Evolutionary conservation across 495 filamentous ascomycete species (phyloP).

Genomic region (Penicillium roqueforti): DNA sequence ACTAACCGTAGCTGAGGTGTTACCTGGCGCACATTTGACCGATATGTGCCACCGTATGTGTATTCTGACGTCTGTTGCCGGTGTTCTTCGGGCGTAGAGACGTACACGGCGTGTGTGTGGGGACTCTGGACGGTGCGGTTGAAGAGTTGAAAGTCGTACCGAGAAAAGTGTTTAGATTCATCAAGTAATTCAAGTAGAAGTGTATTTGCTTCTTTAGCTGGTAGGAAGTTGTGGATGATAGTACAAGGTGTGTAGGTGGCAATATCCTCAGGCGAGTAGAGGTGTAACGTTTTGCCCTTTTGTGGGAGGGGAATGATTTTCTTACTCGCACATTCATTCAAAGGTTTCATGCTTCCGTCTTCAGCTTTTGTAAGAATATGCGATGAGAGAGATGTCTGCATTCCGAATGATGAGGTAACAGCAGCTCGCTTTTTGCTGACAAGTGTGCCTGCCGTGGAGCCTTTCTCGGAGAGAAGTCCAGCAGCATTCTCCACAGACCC

Average conservation of each 20-base stretch:
- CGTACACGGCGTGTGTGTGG: slow-evolving; percentile 78
- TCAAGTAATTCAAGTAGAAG: slow-evolving; percentile 72
- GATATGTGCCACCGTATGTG: slow-evolving; percentile 71
- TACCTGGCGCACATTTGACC: slow-evolving; percentile 69
- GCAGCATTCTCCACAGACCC: slow-evolving; percentile 68
- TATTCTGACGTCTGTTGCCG: slow-evolving; percentile 69
- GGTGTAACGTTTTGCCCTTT: slow-evolving; percentile 76
- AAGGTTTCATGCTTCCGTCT: slow-evolving; percentile 25
- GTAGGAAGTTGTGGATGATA: slow-evolving; percentile 87
- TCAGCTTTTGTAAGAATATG: slow-evolving; percentile 34
- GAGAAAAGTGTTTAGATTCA: slow-evolving; percentile 70
- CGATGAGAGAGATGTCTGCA: slow-evolving; percentile 45
- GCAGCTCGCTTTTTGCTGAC: slow-evolving; percentile 30
- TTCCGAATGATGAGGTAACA: slow-evolving; percentile 18
- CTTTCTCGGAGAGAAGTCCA: slow-evolving; percentile 43
- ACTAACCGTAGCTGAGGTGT: slow-evolving; percentile 67
- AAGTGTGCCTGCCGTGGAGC: not conserved
- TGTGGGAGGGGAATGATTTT: slow-evolving; percentile 47
- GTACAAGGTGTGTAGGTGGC: slow-evolving; percentile 79
- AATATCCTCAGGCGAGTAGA: slow-evolving; percentile 76
- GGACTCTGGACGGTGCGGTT: slow-evolving; percentile 76
- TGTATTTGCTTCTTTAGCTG: slow-evolving; percentile 60
- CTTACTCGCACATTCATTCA: slow-evolving; percentile 36
- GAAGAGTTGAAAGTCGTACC: slow-evolving; percentile 77
- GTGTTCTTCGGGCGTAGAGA: slow-evolving; percentile 59